Evolutionary conservation across 805 yeast species (phyloP).

Genomic region (Zygotorulaspora chibaensis): DNA sequence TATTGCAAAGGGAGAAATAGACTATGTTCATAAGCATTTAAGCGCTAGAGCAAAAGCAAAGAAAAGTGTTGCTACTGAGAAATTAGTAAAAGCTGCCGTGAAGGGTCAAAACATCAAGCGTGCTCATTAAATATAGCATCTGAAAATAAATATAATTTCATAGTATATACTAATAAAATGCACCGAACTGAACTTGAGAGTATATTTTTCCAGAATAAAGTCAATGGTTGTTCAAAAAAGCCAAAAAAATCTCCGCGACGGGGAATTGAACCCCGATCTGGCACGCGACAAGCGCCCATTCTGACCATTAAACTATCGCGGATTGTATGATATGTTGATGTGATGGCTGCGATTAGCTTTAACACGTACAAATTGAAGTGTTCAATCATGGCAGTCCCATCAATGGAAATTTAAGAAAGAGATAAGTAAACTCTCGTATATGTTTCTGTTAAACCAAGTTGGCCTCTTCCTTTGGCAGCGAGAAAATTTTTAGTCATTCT

Average conservation of each 20-base stretch:
- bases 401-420: too few species aligned
- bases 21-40: slow-evolving; percentile 55
- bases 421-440: too few species aligned
- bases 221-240: too few species aligned
- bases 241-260: slow-evolving; percentile 19
- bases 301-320: slow-evolving; percentile 23
- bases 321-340: slow-evolving; percentile 3
- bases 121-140: neutral
- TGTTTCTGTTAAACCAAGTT: too few species aligned
- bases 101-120: slow-evolving; percentile 19
- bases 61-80: slow-evolving; percentile 34
- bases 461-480: too few species aligned
- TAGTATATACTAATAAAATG: neutral
- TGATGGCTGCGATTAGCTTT: too few species aligned
- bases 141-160: neutral
- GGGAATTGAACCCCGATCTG: slow-evolving; percentile 26
- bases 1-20: slow-evolving; percentile 57
- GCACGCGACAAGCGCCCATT: slow-evolving; percentile 26
- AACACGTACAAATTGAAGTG: too few species aligned
- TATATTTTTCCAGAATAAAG: too few species aligned
- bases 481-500: too few species aligned
- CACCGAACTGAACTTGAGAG: neutral
- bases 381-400: too few species aligned
- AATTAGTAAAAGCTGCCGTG: slow-evolving; percentile 24
- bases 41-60: slow-evolving; percentile 53